phyloP scores from a whole-genome alignment of 495 filamentous ascomycete species.

The Durotheca rogersii region DNA sequence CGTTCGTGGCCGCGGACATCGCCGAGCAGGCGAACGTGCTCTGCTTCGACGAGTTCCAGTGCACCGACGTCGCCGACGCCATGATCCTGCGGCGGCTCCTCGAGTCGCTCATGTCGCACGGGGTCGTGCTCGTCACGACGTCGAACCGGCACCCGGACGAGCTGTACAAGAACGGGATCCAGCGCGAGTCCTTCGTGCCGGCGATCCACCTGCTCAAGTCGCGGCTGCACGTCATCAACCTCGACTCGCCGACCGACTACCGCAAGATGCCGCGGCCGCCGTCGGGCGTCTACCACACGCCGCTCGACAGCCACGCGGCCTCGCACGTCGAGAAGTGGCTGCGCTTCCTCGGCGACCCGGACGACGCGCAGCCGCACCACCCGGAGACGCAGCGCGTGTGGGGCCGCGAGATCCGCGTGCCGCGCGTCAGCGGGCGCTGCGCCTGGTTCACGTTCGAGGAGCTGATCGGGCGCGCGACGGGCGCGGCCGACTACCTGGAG shows the following conservation, averaged over 20 bases:
- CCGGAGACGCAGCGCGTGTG: conserved; percentile 80
- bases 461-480: conserved; percentile 80
- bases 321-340: conserved; percentile 94
- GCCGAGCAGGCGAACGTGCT: conserved; percentile 81
- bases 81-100: conserved; percentile 93
- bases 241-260: conserved; percentile 95
- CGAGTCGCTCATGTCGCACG: conserved; percentile 88
- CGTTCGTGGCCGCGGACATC: conserved; percentile 90
- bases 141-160: conserved; percentile 96
- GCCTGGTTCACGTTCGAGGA: conserved; percentile 90
- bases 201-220: conserved; percentile 89
- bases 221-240: conserved; percentile 82
- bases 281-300: conserved; percentile 85
- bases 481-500: conserved; percentile 94
- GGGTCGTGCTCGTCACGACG: conserved; percentile 93
- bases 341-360: conserved; percentile 81
- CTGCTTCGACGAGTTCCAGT: conserved; percentile 99
- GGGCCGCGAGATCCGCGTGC: conserved; percentile 87
- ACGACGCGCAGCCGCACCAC: conserved; percentile 75
- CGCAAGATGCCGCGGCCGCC: conserved; percentile 93
- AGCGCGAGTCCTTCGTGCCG: conserved; percentile 90
- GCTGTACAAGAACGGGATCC: conserved; percentile 96
- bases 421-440: conserved; percentile 80
- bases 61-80: conserved; percentile 96
- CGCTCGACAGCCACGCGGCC: conserved; percentile 72